A percentile compares a stretch with the other conserved stretches of the same genome.
Conservation (phyloP, 2,329 filamentous ascomycete species). For the Capronia epimyces region DNA sequence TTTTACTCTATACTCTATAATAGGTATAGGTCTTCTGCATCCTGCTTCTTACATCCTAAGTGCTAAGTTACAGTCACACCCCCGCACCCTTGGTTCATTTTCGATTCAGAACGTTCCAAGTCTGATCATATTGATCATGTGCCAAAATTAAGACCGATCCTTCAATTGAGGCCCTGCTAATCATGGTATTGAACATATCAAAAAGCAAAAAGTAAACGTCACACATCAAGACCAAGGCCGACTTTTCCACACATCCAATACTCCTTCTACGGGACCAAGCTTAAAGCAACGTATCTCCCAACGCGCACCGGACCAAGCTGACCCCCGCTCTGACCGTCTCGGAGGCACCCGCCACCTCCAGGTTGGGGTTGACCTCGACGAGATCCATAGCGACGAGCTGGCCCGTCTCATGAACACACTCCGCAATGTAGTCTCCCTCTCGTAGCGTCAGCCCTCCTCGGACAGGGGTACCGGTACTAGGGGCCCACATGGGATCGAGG, state of each 20-base stretch:
- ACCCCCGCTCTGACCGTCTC: slow-evolving; percentile 89
- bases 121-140: too few relatives aligned
- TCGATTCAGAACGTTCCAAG: too few relatives aligned
- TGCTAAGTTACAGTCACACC: too few relatives aligned
- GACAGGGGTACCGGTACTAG: slow-evolving; percentile 91
- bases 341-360: slow-evolving; percentile 64
- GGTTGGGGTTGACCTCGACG: slow-evolving; percentile 72
- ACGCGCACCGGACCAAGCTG: slow-evolving; percentile 81
- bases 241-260: neutral
- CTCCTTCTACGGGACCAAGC: neutral
- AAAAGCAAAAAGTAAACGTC: too few relatives aligned
- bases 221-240: too few relatives aligned
- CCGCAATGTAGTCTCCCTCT: slow-evolving; percentile 96
- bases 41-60: too few relatives aligned
- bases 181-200: too few relatives aligned
- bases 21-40: too few relatives aligned
- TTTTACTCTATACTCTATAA: too few relatives aligned
- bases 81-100: too few relatives aligned
- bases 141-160: too few relatives aligned
- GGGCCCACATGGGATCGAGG: slow-evolving; percentile 91
- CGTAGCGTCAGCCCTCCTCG: slow-evolving; percentile 86
- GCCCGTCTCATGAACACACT: slow-evolving; percentile 74
- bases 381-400: slow-evolving; percentile 73
- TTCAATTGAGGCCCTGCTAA: too few relatives aligned
- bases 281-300: slow-evolving; percentile 85